Conservation (phyloP, 805 yeast species). For the Ogataea haglerorum region DNA sequence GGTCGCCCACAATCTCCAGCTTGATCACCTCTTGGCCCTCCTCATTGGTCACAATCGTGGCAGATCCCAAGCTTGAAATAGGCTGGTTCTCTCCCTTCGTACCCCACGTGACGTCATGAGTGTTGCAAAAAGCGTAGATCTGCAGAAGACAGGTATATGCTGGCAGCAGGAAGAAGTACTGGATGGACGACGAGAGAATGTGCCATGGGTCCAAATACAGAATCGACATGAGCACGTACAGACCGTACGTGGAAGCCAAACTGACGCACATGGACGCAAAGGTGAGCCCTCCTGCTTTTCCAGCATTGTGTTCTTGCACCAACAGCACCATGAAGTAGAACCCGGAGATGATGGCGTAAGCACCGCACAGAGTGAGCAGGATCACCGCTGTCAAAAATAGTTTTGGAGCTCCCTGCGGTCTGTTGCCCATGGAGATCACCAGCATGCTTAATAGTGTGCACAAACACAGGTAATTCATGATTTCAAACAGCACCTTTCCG, state of each 20-base stretch:
- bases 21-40: slow-evolving; percentile 83
- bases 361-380: slow-evolving; percentile 71
- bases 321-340: slow-evolving; percentile 70
- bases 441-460: slow-evolving; percentile 84
- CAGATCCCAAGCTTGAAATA: slow-evolving; percentile 69
- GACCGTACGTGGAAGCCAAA: slow-evolving; percentile 84
- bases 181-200: slow-evolving; percentile 78
- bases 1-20: slow-evolving; percentile 67
- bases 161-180: slow-evolving; percentile 86
- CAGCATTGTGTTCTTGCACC: slow-evolving; percentile 36
- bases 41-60: slow-evolving; percentile 75
- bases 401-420: slow-evolving; percentile 93
- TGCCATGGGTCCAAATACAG: slow-evolving; percentile 97
- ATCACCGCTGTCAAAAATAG: slow-evolving; percentile 72
- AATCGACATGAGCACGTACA: slow-evolving; percentile 77
- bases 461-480: slow-evolving; percentile 81
- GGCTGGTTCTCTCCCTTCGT: slow-evolving; percentile 90
- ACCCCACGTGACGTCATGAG: slow-evolving; percentile 99
- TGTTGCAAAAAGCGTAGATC: slow-evolving; percentile 95
- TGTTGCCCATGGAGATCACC: slow-evolving; percentile 91
- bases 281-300: slow-evolving; percentile 42
- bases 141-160: slow-evolving; percentile 89
- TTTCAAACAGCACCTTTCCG: slow-evolving; percentile 81
- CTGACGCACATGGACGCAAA: slow-evolving; percentile 81
- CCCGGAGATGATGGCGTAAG: slow-evolving; percentile 80